Percentiles rank a stretch among this genome's conserved stretches.
Evolutionary conservation across 805 yeast species (phyloP).

Genomic region (Nadsonia fulvescens): DNA sequence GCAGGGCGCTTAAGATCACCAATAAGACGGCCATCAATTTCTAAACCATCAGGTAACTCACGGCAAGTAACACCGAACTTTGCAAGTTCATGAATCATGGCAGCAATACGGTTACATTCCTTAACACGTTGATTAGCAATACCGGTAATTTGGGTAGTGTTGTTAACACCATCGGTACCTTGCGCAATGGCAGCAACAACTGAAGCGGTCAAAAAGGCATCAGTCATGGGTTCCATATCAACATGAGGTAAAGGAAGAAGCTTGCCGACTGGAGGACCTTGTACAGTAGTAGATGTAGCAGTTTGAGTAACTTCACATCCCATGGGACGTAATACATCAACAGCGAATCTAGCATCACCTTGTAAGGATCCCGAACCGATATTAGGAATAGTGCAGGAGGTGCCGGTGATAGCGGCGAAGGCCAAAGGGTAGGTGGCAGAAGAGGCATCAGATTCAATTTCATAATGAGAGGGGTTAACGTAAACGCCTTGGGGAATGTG

Average conservation of each 20-base stretch:
- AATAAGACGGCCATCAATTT: constrained; percentile 47
- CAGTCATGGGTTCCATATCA: constrained; percentile 99
- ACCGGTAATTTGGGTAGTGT: constrained; percentile 68
- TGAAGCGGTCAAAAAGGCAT: constrained; percentile 90
- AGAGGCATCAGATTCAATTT: constrained; percentile 91
- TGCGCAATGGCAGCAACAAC: constrained; percentile 91
- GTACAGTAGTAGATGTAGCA: constrained; percentile 73
- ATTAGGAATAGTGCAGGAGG: constrained; percentile 82
- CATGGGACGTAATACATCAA: constrained; percentile 84
- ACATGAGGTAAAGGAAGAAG: constrained; percentile 55
- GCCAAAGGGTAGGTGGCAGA: constrained; percentile 97
- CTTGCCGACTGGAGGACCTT: constrained; percentile 61
- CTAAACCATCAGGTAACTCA: constrained; percentile 86
- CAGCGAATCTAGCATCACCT: constrained; percentile 94
- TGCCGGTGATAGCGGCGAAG: constrained; percentile 89
- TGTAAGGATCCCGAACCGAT: constrained; percentile 84
- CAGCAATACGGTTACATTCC: constrained; percentile 90
- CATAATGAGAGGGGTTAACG: constrained; percentile 65
- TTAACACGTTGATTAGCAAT: constrained; percentile 97
- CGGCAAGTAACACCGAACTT: constrained; percentile 78
- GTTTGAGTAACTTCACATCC: constrained; percentile 82
- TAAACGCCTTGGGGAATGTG: constrained; percentile 77
- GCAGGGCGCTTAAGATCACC: constrained; percentile 34
- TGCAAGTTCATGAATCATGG: constrained; percentile 77
- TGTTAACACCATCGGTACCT: constrained; percentile 22